phyloP scores from a whole-genome alignment of 169 alveolate species.

The Perkinsus marinus region DNA sequence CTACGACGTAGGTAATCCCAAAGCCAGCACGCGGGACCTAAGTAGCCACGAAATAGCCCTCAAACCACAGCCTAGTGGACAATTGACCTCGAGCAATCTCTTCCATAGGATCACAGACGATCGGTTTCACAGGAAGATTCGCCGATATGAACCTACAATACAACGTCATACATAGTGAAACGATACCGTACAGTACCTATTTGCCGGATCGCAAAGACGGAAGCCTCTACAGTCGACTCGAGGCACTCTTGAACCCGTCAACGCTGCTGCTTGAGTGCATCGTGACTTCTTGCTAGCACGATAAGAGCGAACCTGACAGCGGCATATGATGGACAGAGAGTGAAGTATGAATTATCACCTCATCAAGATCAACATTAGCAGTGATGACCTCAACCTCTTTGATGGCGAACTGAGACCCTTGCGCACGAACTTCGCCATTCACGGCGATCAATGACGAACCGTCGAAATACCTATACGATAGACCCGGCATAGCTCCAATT shows the following conservation, averaged over 20 bases:
- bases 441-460: constrained; percentile 39
- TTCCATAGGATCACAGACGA: constrained; percentile 14
- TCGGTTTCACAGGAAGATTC: neutral
- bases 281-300: neutral
- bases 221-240: neutral
- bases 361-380: constrained; percentile 40
- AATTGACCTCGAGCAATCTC: constrained; percentile 27
- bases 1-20: constrained; percentile 48
- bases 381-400: constrained; percentile 25
- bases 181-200: neutral
- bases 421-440: constrained; percentile 42
- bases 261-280: neutral
- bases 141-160: neutral
- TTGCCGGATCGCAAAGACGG: neutral
- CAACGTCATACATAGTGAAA: too few relatives aligned
- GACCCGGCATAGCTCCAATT: too few relatives aligned
- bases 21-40: constrained; percentile 23
- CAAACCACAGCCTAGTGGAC: neutral
- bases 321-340: neutral
- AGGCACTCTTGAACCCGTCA: constrained; percentile 1
- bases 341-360: constrained; percentile 11
- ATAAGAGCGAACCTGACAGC: neutral
- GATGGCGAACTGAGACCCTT: neutral
- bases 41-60: constrained; percentile 20
- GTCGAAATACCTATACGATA: constrained; percentile 26